These are phyloP conservation scores for Chaetomium globosum DNA, from an alignment of 2,329 filamentous ascomycete species.

Conservation along the genomic window DNA sequence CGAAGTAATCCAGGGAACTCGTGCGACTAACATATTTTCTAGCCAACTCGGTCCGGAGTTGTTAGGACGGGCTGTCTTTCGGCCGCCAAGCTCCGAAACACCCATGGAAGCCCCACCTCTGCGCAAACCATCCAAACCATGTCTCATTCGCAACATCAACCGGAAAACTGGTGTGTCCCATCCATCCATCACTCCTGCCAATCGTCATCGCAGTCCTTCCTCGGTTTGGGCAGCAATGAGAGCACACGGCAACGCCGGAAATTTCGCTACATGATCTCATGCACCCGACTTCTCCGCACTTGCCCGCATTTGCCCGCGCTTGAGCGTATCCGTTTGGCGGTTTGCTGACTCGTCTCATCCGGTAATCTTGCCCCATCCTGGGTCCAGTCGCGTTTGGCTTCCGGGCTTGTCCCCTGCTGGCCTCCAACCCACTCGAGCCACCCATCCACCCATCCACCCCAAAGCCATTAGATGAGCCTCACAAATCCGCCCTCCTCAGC, in stretches of 20 bases:
- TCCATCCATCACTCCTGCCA: background rate
- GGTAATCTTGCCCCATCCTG: slow-evolving; percentile 22
- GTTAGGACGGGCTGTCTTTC: background rate
- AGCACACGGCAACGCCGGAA: slow-evolving; percentile 3
- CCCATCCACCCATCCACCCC: too few relatives aligned
- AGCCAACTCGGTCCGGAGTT: background rate
- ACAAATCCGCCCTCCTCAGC: slow-evolving; percentile 57
- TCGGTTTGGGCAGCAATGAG: slow-evolving; percentile 12
- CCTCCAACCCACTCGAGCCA: background rate
- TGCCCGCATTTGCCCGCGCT: slow-evolving; percentile 16
- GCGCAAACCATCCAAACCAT: background rate
- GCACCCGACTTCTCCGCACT: slow-evolving; percentile 15
- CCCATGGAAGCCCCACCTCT: slow-evolving; percentile 3
- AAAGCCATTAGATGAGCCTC: slow-evolving; percentile 53
- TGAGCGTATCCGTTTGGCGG: slow-evolving; percentile 1
- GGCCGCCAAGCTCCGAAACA: slow-evolving; percentile 2
- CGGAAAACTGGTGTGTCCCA: background rate
- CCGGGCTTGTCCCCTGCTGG: slow-evolving; percentile 18
- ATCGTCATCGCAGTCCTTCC: slow-evolving; percentile 1
- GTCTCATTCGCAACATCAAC: background rate
- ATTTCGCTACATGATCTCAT: slow-evolving; percentile 19
- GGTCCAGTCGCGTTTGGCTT: slow-evolving; percentile 11
- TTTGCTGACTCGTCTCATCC: slow-evolving; percentile 27
- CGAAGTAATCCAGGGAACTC: background rate
- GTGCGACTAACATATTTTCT: background rate